Evolutionary conservation across 2,329 filamentous ascomycete genomes (phyloP).

Genomic region (Fusarium pininemorale): DNA sequence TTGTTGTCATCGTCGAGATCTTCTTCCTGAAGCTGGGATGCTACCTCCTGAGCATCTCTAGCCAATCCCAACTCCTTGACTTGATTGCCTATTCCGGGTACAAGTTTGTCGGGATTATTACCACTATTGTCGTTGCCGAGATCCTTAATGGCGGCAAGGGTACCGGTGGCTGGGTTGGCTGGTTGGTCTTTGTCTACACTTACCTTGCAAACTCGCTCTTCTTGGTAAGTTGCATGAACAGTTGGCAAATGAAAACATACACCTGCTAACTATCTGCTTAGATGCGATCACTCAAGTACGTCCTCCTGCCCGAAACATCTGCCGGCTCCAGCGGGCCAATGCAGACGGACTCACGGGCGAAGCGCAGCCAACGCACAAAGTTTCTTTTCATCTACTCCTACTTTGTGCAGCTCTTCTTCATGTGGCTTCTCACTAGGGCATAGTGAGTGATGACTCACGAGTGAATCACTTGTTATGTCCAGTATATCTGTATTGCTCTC

Average conservation of each 20-base stretch:
- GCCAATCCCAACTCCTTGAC: conserved; percentile 92
- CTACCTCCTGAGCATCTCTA: conserved; percentile 92
- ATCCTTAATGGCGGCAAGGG: conserved; percentile 80
- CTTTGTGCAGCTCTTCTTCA: conserved; percentile 91
- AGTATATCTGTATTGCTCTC: neutral
- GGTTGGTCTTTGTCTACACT: conserved; percentile 89
- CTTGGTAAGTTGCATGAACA: conserved; percentile 68
- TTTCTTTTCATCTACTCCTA: conserved; percentile 96
- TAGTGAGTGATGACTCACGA: conserved; percentile 36
- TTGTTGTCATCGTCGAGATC: conserved; percentile 87
- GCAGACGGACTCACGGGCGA: conserved; percentile 79
- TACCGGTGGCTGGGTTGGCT: conserved; percentile 88
- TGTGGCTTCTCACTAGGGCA: conserved; percentile 75
- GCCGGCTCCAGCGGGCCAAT: conserved; percentile 71
- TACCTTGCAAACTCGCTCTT: conserved; percentile 96
- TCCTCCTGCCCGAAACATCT: conserved; percentile 86
- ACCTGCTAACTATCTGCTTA: conserved; percentile 49
- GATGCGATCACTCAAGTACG: conserved; percentile 95
- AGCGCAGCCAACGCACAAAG: conserved; percentile 87
- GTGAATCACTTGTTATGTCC: neutral
- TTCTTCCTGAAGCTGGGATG: conserved; percentile 90
- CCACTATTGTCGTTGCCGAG: conserved; percentile 83
- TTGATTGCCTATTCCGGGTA: conserved; percentile 97
- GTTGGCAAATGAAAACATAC: neutral
- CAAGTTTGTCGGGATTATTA: conserved; percentile 97